A percentile compares a stretch with the other conserved stretches of the same genome.
phyloP scores from a whole-genome alignment of 2,329 filamentous ascomycete genomes.

The Chaetothyriales sp. region DNA sequence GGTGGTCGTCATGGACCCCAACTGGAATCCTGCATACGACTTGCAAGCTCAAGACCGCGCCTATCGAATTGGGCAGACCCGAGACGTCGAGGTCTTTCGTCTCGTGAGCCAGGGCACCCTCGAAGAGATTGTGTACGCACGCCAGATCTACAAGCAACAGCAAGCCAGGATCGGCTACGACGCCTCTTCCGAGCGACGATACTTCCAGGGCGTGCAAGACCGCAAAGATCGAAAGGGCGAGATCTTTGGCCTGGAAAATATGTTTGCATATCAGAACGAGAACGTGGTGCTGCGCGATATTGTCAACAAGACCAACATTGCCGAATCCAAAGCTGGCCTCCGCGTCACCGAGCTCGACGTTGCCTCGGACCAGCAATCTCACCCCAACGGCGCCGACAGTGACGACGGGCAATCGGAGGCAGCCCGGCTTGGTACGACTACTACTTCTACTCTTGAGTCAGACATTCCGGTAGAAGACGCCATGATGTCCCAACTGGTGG shows the following conservation, averaged over 20 bases:
- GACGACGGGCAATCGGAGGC: conserved; percentile 17
- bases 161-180: conserved; percentile 96
- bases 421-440: conserved; percentile 10
- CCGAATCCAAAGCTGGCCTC: conserved; percentile 77
- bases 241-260: conserved; percentile 77
- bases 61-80: conserved; percentile 82
- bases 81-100: conserved; percentile 90
- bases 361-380: conserved; percentile 32
- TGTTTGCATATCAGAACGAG: conserved; percentile 61
- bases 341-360: conserved; percentile 63
- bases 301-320: conserved; percentile 95
- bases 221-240: conserved; percentile 71
- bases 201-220: conserved; percentile 89
- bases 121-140: conserved; percentile 91
- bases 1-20: conserved; percentile 89
- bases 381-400: conserved; percentile 35
- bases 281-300: conserved; percentile 81
- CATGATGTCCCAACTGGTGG: conserved; percentile 58
- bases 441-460: conserved; percentile 12
- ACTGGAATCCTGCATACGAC: conserved; percentile 94
- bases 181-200: conserved; percentile 77
- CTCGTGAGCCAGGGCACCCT: conserved; percentile 83
- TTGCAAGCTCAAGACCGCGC: conserved; percentile 91
- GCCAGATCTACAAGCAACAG: conserved; percentile 97
- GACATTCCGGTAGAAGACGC: conserved; percentile 43